Percentiles rank a stretch among this genome's conserved stretches.
These are phyloP conservation scores for Pseudogymnoascus sp. DNA, from an alignment of 2,329 filamentous ascomycete species.

Conservation along the genomic window DNA sequence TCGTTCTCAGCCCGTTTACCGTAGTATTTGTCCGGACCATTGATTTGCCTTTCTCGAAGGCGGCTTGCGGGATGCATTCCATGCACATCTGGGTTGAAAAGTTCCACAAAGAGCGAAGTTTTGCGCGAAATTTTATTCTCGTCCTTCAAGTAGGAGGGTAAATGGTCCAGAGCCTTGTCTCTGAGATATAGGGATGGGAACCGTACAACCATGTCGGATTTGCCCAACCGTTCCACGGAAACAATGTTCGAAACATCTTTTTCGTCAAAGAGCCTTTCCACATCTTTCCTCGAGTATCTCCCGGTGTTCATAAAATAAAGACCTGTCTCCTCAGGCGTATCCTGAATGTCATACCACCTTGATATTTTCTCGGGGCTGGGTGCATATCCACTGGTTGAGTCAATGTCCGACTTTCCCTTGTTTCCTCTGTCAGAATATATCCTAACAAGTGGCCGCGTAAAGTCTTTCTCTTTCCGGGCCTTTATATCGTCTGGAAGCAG, in stretches of 20 bases:
- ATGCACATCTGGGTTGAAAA: not conserved
- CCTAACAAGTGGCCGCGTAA: not conserved
- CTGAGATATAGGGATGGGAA: not conserved
- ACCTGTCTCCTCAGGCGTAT: not conserved
- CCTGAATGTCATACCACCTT: not conserved
- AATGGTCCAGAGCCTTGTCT: not conserved
- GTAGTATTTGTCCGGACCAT: not conserved
- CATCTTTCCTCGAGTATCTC: not conserved
- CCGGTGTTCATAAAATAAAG: constrained; percentile 4
- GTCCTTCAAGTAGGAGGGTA: not conserved
- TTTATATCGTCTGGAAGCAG: not conserved
- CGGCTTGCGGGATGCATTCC: not conserved
- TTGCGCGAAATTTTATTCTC: not conserved
- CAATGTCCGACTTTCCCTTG: not conserved
- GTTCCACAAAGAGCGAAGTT: not conserved
- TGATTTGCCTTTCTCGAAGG: not conserved
- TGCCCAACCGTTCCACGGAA: not conserved
- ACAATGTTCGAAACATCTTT: not conserved
- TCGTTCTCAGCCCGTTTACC: not conserved
- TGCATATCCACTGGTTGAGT: not conserved
- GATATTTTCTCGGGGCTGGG: not conserved
- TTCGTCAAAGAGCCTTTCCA: not conserved
- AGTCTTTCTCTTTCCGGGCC: not conserved
- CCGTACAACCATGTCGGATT: not conserved
- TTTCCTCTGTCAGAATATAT: not conserved